Base-by-base conservation (phyloP, 2,329 filamentous ascomycete genomes). In the Fusarium nematophilum region DNA sequence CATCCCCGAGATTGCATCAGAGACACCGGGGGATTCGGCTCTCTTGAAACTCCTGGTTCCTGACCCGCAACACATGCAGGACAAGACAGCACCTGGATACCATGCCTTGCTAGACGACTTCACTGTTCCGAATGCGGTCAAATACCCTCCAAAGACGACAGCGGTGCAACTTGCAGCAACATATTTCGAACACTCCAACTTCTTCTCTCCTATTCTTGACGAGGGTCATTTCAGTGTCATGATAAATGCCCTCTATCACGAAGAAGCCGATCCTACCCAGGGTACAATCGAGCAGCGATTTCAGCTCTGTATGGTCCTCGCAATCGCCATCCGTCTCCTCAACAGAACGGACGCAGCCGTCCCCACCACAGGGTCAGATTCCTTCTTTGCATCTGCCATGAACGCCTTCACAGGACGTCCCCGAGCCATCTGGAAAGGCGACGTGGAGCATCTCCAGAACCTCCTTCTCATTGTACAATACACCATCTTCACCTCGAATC, bases 151-250 rank as follows among this genome's bases (percentile, higher is more conserved):
- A 5, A 37, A 17, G 53, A 54, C 10, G 43, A 62, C 10, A 11
- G 49, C 15, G 7, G 6, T 31, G 3, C 57, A 53, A 26, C 50
- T 71, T 1, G 44, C 55, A 0, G 56, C 67, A 5, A 65, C 66
- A 0, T 71, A 71, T n/a, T 71, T 71, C 23, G 65, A 71, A 31
- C 69, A 71, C 21, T 67, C 64, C 11, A 59, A 70, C 9, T 71
- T 71, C 13, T 71, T 71, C 38, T 71, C 66, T 0, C 68, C 68
- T 2, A 54, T 71, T 2, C 30, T 71, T 0, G 21, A 53, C 2
- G 64, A 66, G 31, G 49, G 57, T 0, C 48, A 53, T 2, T 62
- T 71, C 9, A 13, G 48, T 6, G 4, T 10, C 8, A 46, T 31
- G 13, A 36, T 63, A 1, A 29, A 27, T 3, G 9, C 29, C 3